Evolutionary conservation across 2,329 filamentous ascomycete species (phyloP).

Genomic region (Pseudocercospora vitis): DNA sequence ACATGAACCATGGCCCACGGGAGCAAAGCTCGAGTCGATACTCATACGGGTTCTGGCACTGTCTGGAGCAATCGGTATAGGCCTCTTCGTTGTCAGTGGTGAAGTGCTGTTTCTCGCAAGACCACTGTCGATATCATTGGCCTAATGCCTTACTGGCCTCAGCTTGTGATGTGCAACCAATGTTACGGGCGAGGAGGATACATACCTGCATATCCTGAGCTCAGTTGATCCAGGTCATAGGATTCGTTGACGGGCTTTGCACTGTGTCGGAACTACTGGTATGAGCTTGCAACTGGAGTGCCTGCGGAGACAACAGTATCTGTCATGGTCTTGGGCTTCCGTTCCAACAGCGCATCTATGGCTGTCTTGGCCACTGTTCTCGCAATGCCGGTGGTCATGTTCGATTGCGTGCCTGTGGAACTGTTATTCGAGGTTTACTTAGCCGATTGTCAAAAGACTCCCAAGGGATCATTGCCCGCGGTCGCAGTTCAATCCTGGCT

Average conservation of each 20-base stretch:
- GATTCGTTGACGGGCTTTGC: too few relatives aligned
- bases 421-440: too few relatives aligned
- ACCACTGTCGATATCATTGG: constrained; percentile 41
- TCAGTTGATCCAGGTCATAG: constrained; percentile 44
- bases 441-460: too few relatives aligned
- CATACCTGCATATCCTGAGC: constrained; percentile 46
- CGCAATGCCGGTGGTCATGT: constrained; percentile 37
- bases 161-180: constrained; percentile 47
- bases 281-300: constrained; percentile 48
- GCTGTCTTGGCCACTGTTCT: constrained; percentile 47
- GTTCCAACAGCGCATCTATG: constrained; percentile 35
- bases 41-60: constrained; percentile 63
- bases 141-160: constrained; percentile 40
- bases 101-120: constrained; percentile 31
- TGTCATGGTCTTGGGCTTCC: constrained; percentile 36
- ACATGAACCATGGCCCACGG: constrained; percentile 18
- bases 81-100: constrained; percentile 35
- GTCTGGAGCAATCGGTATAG: constrained; percentile 41
- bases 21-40: constrained; percentile 58
- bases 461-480: too few relatives aligned
- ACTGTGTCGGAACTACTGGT: constrained; percentile 48
- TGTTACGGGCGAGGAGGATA: constrained; percentile 57
- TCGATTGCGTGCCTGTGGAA: constrained; percentile 51
- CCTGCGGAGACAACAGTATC: constrained; percentile 38
- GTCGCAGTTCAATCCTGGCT: too few relatives aligned